Conservation (phyloP, 2,329 filamentous ascomycete genomes). For the Scopulariopsis brevicaulis region DNA sequence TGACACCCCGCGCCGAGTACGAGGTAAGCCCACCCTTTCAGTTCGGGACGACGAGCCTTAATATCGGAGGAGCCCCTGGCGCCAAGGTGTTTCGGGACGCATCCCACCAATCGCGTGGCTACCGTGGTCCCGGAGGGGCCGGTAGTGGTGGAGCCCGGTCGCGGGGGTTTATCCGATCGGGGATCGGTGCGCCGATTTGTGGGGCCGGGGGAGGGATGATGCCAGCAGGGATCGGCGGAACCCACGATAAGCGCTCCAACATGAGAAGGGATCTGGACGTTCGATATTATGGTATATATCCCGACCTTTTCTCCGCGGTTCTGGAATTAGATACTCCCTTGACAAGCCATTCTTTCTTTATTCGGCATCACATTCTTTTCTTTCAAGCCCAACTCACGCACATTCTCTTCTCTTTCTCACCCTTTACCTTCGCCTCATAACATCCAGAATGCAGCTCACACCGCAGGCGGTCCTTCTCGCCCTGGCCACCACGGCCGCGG, state of each 20-base stretch:
- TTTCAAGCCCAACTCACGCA: not conserved
- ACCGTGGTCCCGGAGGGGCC: not conserved
- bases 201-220: not conserved
- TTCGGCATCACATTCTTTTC: too few species aligned
- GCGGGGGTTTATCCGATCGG: not conserved
- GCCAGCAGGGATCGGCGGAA: not conserved
- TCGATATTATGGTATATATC: not conserved
- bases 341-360: not conserved
- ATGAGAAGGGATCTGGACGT: not conserved
- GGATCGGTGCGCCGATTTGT: not conserved
- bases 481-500: conserved; percentile 13
- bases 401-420: not conserved
- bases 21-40: not conserved
- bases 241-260: not conserved
- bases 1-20: too few species aligned
- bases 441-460: conserved; percentile 14
- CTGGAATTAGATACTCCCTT: not conserved
- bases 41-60: not conserved
- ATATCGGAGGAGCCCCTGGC: not conserved
- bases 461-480: conserved; percentile 10
- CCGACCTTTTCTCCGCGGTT: not conserved
- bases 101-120: not conserved
- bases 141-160: not conserved
- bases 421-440: conserved; percentile 7
- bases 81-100: not conserved